Evolutionary conservation across 345 rosid species (phyloP).

Genomic region (Moricandia arvensis): DNA sequence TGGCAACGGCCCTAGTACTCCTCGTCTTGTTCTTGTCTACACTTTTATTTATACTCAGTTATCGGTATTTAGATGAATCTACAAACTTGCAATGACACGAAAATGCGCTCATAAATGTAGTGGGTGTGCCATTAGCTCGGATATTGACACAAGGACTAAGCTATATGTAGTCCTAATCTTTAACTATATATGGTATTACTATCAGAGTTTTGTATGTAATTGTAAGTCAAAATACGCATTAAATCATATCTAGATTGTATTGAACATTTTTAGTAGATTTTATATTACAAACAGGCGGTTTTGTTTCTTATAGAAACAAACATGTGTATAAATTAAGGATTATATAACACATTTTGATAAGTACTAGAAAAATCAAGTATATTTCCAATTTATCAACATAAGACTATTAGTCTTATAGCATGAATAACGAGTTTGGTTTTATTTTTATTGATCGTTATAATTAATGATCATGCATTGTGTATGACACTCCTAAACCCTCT

Average conservation of each 20-base stretch:
- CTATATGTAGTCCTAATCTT: background rate
- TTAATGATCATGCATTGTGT: background rate
- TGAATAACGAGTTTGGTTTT: background rate
- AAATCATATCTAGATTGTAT: background rate
- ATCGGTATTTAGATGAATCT: background rate
- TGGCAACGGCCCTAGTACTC: constrained; percentile 25
- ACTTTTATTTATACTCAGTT: constrained; percentile 6
- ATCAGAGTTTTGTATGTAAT: background rate
- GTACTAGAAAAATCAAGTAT: background rate
- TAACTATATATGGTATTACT: background rate
- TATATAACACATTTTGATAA: background rate
- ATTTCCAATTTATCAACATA: background rate
- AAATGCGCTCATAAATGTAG: constrained; percentile 13
- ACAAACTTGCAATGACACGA: background rate
- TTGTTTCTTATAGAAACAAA: background rate
- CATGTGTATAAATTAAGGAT: background rate
- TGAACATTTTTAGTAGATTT: background rate
- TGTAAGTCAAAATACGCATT: background rate
- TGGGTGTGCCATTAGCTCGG: constrained; percentile 12
- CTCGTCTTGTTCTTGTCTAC: constrained; percentile 35
- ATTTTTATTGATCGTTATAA: background rate
- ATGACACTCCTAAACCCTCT: constrained; percentile 13
- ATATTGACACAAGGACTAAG: background rate
- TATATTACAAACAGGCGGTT: background rate
- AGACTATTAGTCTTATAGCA: background rate